These are phyloP conservation scores for Triangularia setosa DNA, from an alignment of 2,329 filamentous ascomycete genomes.

Conservation along the genomic window DNA sequence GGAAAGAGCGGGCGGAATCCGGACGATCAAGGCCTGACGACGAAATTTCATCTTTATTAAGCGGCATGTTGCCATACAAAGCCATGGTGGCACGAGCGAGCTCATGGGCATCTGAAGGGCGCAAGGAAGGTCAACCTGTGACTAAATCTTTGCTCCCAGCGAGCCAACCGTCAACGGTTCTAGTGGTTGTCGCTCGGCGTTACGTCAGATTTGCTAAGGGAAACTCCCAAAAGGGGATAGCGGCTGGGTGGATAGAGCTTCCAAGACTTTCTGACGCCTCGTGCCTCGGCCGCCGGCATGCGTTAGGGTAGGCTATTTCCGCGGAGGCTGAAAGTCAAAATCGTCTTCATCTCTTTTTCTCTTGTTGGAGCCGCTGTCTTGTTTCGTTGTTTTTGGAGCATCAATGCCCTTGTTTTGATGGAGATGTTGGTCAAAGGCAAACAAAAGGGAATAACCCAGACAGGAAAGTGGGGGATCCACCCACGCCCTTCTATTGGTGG, in stretches of 20 bases:
- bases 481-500: not conserved
- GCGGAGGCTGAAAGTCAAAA: conserved; percentile 1
- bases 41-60: conserved; percentile 1
- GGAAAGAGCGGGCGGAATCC: not conserved
- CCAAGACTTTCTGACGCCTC: not conserved
- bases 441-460: not conserved
- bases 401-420: not conserved
- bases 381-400: not conserved
- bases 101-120: not conserved
- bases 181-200: conserved; percentile 1
- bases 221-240: conserved; percentile 23
- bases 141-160: conserved; percentile 7
- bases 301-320: not conserved
- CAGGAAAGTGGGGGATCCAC: not conserved
- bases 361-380: not conserved
- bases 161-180: conserved; percentile 11
- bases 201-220: conserved; percentile 29
- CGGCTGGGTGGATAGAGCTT: not conserved
- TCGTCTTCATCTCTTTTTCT: not conserved
- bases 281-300: not conserved
- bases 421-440: too few species aligned
- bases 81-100: conserved; percentile 12
- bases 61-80: conserved; percentile 15
- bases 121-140: conserved; percentile 8
- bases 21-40: not conserved